These are phyloP conservation scores for Cadophora sp. DNA, from an alignment of 2,329 filamentous ascomycete genomes.

Conservation along the genomic window DNA sequence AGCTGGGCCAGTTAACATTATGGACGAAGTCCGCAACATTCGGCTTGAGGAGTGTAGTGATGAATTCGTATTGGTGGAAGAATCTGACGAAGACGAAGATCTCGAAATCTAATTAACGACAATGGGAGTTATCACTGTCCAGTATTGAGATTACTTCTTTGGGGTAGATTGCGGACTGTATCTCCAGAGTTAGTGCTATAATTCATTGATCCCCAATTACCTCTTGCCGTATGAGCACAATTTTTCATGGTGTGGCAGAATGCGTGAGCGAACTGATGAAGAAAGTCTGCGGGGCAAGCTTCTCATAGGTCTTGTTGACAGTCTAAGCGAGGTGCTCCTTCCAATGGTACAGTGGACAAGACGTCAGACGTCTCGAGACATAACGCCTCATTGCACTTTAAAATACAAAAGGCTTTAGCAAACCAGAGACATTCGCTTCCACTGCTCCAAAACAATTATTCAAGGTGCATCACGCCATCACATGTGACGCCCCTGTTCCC, in stretches of 20 bases:
- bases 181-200: too few species aligned
- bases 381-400: not conserved
- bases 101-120: too few species aligned
- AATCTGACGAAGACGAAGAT: not conserved
- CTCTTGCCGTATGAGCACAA: too few species aligned
- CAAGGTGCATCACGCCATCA: not conserved
- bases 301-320: not conserved
- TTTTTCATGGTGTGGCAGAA: not conserved
- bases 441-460: not conserved
- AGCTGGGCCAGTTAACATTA: not conserved
- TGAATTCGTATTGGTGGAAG: not conserved
- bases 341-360: not conserved
- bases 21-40: not conserved
- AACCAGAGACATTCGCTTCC: not conserved
- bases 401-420: not conserved
- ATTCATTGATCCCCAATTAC: too few species aligned
- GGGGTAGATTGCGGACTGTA: too few species aligned
- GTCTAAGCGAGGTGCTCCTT: not conserved
- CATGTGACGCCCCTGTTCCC: constrained; percentile 8
- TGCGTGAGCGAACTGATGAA: not conserved
- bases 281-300: not conserved
- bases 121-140: too few species aligned
- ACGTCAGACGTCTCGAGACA: not conserved
- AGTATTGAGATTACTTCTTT: too few species aligned
- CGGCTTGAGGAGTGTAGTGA: not conserved